Base-by-base conservation (phyloP, 768 basidiomycete species). In the Suillus variegatus region DNA sequence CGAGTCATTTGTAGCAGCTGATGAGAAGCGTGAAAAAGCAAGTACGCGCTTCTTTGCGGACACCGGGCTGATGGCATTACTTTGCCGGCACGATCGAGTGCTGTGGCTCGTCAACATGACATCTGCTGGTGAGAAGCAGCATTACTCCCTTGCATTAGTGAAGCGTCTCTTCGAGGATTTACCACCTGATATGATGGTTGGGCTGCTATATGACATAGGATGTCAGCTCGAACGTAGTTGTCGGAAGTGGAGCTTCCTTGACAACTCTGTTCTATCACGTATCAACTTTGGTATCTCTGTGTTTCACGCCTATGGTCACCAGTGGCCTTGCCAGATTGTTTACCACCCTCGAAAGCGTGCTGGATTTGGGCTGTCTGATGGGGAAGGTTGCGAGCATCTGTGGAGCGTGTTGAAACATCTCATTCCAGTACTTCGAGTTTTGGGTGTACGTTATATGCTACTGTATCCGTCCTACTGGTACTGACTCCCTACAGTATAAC, bases 1-100 rank as follows among this genome's bases (percentile, higher is more conserved):
- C 32, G 71, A 72, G 1, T 74, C 75, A 16, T 81, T 80, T 65
- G 28, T 60, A 13, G 70, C 65, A 6, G 67, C 64, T 22, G 65
- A 68, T 28, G 67, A 68, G 64, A 62, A 62, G 40, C 54, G 65
- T 14, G 49, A 66, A 28, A 68, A 68, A 61, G 77, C 75, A 6
- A 67, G 68, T 25, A 66, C 52, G 4, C 18, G 12, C 6, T 69
- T 66, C 35, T 72, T 72, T 64, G 63, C 47, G 14, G 66, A 68
- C 61, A 72, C 65, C 8, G 71, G 70, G 9, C 28, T 72, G 0
- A 66, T 71, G 67, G 67, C 65, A 13, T 38, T 71, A 20, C 38
- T 69, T 28, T 72, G 71, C 18, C 40, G 51, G 14, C 71, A 72
- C 40, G 70, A 72, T 65, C 18, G 20, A 20, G 67, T 68, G 28